These are phyloP conservation scores for Crucihimalaya himalaica DNA, from an alignment of 345 rosid genomes.

Conservation along the genomic window DNA sequence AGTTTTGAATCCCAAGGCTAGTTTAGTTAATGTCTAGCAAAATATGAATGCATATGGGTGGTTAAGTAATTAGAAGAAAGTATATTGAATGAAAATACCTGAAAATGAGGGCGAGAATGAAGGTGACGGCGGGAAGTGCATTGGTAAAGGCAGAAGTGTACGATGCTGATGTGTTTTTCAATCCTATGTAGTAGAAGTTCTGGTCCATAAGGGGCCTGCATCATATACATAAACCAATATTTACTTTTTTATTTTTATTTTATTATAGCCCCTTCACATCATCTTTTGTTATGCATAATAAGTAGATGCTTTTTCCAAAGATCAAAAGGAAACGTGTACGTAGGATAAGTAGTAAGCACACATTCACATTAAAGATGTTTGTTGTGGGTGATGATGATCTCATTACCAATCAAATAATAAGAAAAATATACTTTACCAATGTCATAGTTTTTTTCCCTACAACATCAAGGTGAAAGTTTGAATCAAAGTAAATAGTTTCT, in stretches of 20 bases:
- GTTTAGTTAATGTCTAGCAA: not conserved
- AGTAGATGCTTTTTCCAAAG: conserved; percentile 37
- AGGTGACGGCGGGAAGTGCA: conserved; percentile 87
- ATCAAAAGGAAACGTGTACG: conserved; percentile 31
- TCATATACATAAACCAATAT: not conserved
- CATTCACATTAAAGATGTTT: conserved; percentile 34
- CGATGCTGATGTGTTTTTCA: conserved; percentile 85
- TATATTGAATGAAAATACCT: conserved; percentile 41
- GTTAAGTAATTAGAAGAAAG: not conserved
- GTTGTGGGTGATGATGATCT: conserved; percentile 29
- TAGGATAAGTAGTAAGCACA: conserved; percentile 25
- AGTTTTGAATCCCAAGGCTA: too few relatives aligned
- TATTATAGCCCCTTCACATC: conserved; percentile 23
- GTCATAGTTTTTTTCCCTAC: not conserved
- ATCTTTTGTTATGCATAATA: conserved; percentile 29
- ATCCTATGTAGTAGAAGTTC: conserved; percentile 74
- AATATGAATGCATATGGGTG: not conserved
- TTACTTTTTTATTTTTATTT: not conserved
- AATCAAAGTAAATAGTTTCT: not conserved
- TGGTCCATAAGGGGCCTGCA: conserved; percentile 95
- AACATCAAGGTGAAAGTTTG: not conserved
- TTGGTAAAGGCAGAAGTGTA: conserved; percentile 69
- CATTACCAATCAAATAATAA: conserved; percentile 27
- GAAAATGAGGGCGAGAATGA: conserved; percentile 80
- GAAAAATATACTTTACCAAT: not conserved